Conservation (phyloP, 257 asterid species). For the Eucommia ulmoides region DNA sequence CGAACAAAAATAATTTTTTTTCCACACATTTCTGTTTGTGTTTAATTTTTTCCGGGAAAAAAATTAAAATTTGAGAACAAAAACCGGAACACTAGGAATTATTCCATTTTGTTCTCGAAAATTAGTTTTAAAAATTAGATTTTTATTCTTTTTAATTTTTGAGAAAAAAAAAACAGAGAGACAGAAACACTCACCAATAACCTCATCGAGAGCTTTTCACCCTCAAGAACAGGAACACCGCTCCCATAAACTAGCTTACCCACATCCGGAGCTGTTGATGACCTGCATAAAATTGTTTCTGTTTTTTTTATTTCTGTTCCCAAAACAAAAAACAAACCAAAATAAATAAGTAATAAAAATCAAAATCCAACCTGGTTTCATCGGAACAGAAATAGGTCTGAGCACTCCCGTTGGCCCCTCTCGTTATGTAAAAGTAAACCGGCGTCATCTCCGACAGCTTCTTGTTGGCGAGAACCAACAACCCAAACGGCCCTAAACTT, state of each 20-base stretch:
- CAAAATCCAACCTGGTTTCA: slow-evolving; percentile 44
- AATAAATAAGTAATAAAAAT: background rate
- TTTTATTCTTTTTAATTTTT: no score
- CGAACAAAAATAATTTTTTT: no score
- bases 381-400: slow-evolving; percentile 64
- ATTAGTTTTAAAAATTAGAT: no score
- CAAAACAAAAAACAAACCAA: background rate
- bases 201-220: slow-evolving; percentile 47
- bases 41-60: no score
- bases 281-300: slow-evolving; percentile 24
- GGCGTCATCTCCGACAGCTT: slow-evolving; percentile 50
- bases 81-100: no score
- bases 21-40: no score
- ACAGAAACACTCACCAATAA: slow-evolving; percentile 63
- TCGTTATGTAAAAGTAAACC: slow-evolving; percentile 53
- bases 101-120: no score
- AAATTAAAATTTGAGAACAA: no score
- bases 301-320: background rate
- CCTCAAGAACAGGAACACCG: slow-evolving; percentile 51
- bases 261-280: slow-evolving; percentile 59
- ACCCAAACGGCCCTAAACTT: slow-evolving; percentile 65
- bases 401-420: slow-evolving; percentile 28
- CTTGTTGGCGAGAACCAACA: slow-evolving; percentile 47
- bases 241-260: slow-evolving; percentile 60
- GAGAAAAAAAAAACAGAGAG: no score